Evolutionary conservation across 2,329 filamentous ascomycete species (phyloP).

Genomic region (Penicillium sp.): DNA sequence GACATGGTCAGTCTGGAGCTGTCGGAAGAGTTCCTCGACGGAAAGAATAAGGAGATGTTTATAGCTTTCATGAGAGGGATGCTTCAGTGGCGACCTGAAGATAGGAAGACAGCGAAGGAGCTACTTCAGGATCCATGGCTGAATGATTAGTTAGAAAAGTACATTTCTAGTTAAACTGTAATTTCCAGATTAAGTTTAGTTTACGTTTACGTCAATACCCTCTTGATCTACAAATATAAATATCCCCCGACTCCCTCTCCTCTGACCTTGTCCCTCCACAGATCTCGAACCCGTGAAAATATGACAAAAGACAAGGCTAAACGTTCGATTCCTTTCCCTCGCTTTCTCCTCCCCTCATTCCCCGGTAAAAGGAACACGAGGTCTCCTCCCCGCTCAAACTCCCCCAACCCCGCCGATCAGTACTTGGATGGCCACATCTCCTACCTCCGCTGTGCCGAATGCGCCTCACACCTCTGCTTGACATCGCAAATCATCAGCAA

Average conservation of each 20-base stretch:
- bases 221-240: not conserved
- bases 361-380: constrained; percentile 30
- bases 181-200: too few species aligned
- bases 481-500: constrained; percentile 59
- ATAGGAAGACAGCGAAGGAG: too few species aligned
- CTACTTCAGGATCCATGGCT: too few species aligned
- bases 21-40: too few species aligned
- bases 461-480: constrained; percentile 56
- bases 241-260: not conserved
- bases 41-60: too few species aligned
- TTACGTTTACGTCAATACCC: not conserved
- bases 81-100: too few species aligned
- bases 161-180: too few species aligned
- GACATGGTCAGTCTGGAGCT: too few species aligned
- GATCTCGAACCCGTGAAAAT: not conserved
- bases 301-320: constrained; percentile 18
- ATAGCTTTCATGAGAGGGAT: too few species aligned
- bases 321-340: constrained; percentile 44
- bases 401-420: constrained; percentile 15
- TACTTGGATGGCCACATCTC: constrained; percentile 49
- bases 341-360: constrained; percentile 49
- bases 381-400: constrained; percentile 5
- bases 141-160: too few species aligned
- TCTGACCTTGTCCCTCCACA: not conserved
- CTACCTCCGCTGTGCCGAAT: constrained; percentile 56